These are phyloP conservation scores for Phallus indusiatus DNA, from an alignment of 768 basidiomycete genomes.

Conservation along the genomic window DNA sequence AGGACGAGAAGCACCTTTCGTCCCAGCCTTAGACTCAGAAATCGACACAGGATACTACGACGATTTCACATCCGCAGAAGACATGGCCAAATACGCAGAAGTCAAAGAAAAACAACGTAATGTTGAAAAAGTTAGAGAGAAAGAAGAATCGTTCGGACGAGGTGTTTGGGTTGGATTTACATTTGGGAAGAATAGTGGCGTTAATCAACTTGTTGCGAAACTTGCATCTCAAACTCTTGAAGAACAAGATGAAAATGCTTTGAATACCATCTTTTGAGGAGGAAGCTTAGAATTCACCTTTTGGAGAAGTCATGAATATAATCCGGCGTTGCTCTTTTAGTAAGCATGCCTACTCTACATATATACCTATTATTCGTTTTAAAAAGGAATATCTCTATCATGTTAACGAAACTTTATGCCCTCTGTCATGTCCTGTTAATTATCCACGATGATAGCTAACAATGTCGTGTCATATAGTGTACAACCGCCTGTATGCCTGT, in stretches of 20 bases:
- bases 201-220: constrained; percentile 49
- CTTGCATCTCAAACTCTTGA: constrained; percentile 11
- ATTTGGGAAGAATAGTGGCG: constrained; percentile 62
- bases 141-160: constrained; percentile 58
- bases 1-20: constrained; percentile 72
- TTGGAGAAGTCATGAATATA: background rate
- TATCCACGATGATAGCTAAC: no score
- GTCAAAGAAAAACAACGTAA: constrained; percentile 95
- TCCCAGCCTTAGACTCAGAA: constrained; percentile 90
- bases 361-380: no score
- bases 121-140: constrained; percentile 86
- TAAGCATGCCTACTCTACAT: no score
- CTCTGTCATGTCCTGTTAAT: no score
- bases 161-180: constrained; percentile 92
- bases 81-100: constrained; percentile 99
- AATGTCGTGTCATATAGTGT: no score
- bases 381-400: no score
- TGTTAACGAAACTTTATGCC: no score
- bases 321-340: no score
- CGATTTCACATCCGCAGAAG: constrained; percentile 78
- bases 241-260: constrained; percentile 19
- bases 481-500: no score
- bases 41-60: constrained; percentile 94
- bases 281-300: constrained; percentile 3
- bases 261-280: constrained; percentile 29